Conservation (phyloP, 2,329 filamentous ascomycete genomes). For the Cladosporium oxysporum region DNA sequence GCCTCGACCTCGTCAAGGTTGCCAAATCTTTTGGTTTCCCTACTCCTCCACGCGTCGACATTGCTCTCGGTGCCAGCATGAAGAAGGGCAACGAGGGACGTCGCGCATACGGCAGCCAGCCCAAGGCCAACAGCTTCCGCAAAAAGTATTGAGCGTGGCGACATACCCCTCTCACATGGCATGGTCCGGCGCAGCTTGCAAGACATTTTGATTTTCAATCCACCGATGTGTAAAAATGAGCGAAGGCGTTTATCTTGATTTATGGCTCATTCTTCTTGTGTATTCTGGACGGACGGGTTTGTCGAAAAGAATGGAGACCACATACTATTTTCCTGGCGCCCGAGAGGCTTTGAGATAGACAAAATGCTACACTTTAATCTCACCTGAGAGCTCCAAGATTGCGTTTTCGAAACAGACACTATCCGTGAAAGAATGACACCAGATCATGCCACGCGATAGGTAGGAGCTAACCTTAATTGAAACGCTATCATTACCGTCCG, state of each 20-base stretch:
- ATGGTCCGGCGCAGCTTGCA: slow-evolving; percentile 10
- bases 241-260: slow-evolving; percentile 17
- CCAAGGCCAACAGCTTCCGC: slow-evolving; percentile 53
- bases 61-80: slow-evolving; percentile 76
- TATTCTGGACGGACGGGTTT: neutral
- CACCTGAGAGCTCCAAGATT: neutral
- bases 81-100: slow-evolving; percentile 71
- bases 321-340: neutral
- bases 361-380: slow-evolving; percentile 9
- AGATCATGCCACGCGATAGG: neutral
- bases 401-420: neutral
- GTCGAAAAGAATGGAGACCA: neutral
- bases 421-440: neutral
- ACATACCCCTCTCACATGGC: slow-evolving; percentile 2
- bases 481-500: neutral
- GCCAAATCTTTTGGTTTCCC: slow-evolving; percentile 82
- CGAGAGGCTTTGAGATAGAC: neutral
- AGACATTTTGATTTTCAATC: slow-evolving; percentile 5
- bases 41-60: slow-evolving; percentile 75
- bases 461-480: neutral
- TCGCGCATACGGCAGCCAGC: slow-evolving; percentile 77
- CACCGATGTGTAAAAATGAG: slow-evolving; percentile 14
- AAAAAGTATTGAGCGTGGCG: slow-evolving; percentile 16
- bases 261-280: neutral
- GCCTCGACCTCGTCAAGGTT: slow-evolving; percentile 79